Conservation (phyloP, 306 rosid species). For the Pueraria montana region DNA sequence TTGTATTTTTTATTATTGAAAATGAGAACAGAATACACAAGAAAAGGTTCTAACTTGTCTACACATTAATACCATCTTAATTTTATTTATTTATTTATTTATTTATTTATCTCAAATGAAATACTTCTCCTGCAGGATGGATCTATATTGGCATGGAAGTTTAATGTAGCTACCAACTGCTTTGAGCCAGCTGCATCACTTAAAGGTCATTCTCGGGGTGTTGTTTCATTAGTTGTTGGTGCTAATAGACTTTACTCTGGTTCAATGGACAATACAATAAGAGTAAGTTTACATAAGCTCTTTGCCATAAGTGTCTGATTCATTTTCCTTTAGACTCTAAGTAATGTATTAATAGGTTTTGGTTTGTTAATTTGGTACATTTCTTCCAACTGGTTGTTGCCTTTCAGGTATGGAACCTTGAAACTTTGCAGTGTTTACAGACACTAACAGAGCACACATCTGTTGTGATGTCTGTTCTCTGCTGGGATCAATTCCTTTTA, state of each 20-base stretch:
- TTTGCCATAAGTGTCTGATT: conserved; percentile 10
- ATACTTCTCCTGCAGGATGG: conserved; percentile 75
- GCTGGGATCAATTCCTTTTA: conserved; percentile 97
- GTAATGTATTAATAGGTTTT: conserved; percentile 14
- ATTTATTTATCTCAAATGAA: conserved; percentile 38
- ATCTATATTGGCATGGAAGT: conserved; percentile 90
- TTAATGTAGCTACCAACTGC: conserved; percentile 74
- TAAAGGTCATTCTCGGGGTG: conserved; percentile 78
- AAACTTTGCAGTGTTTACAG: conserved; percentile 91
- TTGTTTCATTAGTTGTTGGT: conserved; percentile 94
- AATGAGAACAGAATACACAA: background rate
- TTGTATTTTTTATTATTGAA: background rate
- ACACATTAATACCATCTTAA: background rate
- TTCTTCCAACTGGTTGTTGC: conserved; percentile 40
- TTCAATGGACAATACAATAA: conserved; percentile 92
- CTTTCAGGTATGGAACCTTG: conserved; percentile 93
- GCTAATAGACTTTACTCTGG: conserved; percentile 97
- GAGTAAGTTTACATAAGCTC: conserved; percentile 58
- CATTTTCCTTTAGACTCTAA: background rate
- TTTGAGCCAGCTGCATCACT: conserved; percentile 94
- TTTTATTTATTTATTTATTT: conserved; percentile 22
- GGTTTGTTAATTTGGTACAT: conserved; percentile 14
- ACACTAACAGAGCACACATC: conserved; percentile 85
- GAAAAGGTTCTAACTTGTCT: background rate
- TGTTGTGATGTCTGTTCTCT: conserved; percentile 97